These are phyloP conservation scores for Friedmanniomyces endolithicus DNA, from an alignment of 495 filamentous ascomycete species.

Conservation along the genomic window DNA sequence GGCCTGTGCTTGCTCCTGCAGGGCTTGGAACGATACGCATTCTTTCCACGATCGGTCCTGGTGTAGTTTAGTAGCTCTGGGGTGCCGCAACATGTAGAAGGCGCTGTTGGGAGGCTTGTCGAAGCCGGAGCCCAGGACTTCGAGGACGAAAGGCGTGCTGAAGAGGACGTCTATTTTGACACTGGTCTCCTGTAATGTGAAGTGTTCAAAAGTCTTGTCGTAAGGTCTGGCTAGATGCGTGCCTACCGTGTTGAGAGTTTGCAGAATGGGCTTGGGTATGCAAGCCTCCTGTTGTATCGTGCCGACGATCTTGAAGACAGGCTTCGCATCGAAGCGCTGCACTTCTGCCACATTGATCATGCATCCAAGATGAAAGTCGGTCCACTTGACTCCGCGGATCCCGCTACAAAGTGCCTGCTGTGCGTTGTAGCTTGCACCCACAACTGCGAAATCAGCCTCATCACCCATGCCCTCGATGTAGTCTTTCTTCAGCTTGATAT, in stretches of 20 bases:
- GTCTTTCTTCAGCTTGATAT: slow-evolving; percentile 84
- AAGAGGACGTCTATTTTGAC: slow-evolving; percentile 35
- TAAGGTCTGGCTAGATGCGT: slow-evolving; percentile 28
- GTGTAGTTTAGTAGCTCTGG: slow-evolving; percentile 50
- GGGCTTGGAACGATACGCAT: slow-evolving; percentile 41
- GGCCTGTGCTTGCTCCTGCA: slow-evolving; percentile 42
- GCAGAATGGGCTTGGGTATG: slow-evolving; percentile 39
- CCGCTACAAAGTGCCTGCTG: slow-evolving; percentile 39
- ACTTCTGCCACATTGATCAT: slow-evolving; percentile 60
- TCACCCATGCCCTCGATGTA: slow-evolving; percentile 74
- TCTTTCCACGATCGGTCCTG: slow-evolving; percentile 46
- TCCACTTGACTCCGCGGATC: slow-evolving; percentile 50
- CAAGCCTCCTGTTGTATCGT: slow-evolving; percentile 36
- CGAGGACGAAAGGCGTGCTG: slow-evolving; percentile 50
- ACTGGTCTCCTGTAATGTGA: not conserved
- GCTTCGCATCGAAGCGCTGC: slow-evolving; percentile 37
- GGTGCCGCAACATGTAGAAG: slow-evolving; percentile 52
- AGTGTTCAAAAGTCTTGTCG: slow-evolving; percentile 20
- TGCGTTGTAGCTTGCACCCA: slow-evolving; percentile 57
- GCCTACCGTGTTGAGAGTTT: slow-evolving; percentile 42
- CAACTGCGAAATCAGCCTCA: slow-evolving; percentile 64
- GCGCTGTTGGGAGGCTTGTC: slow-evolving; percentile 45
- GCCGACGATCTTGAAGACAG: slow-evolving; percentile 54
- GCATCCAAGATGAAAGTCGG: slow-evolving; percentile 68
- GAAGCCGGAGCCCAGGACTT: slow-evolving; percentile 52